Base-by-base conservation (phyloP, 2,329 filamentous ascomycete genomes). In the Rutstroemia sp. region DNA sequence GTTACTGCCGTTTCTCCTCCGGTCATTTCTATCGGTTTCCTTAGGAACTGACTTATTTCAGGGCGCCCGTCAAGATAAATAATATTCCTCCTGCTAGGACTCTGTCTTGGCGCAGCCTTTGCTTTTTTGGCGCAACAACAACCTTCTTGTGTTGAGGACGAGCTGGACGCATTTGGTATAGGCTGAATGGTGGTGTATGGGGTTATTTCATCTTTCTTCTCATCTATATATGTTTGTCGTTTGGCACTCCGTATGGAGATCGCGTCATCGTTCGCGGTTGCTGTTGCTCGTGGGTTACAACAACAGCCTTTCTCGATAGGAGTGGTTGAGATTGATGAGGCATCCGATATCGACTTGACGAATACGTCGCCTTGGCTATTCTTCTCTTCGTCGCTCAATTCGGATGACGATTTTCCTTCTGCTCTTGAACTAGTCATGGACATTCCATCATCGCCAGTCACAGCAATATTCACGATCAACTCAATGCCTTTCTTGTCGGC, bases 1-100 rank as follows among this genome's bases (percentile, higher is more conserved):
- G 82, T 76, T 0, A 84, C 76, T 0, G 76, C 77, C n/a, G 81
- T 83, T 70, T 84, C 81, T 25, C 81, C 81, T 57, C 77, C 78
- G 2, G 80, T 79, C 0, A 73, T 73, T 69, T 84, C 81, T 8
- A 84, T 79, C 0, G 80, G 74, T 5, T 65, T 67, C 7, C 80
- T 72, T 48, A 84, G 78, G 56, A 82, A 75, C 0, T 68, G 65
- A 40, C 75, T 73, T 2, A 84, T 71, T 60, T 82, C 74, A 0
- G 80, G 79, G 6, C 81, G 70, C 4, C 53, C 34, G 34, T 56
- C 59, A 3, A 59, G 40, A 44, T 61, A 64, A 9, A 55, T 67
- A 65, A 5, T 72, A 44, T 77, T 76, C 61, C 44, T 45, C 49
- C 40, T 46, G 39, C 30, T 40, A 5, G 40, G 5, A 12, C 14